These are phyloP conservation scores for Henningerozyma blattae DNA, from an alignment of 805 yeast genomes.

Conservation along the genomic window DNA sequence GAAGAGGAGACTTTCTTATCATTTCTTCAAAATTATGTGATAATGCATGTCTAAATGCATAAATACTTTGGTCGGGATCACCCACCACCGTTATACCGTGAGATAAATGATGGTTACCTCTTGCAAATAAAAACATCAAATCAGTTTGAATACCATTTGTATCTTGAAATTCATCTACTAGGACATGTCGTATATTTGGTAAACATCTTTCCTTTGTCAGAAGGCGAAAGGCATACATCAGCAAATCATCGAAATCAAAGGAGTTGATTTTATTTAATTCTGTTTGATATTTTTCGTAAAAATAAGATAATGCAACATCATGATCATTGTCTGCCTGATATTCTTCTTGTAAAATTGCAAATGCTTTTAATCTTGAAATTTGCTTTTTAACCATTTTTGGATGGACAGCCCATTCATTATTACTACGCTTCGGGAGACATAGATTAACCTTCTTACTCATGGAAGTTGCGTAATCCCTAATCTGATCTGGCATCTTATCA, in stretches of 20 bases:
- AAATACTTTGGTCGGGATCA: conserved; percentile 93
- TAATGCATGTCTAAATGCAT: conserved; percentile 76
- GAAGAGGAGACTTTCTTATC: conserved; percentile 29
- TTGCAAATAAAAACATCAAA: conserved; percentile 43
- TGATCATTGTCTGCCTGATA: conserved; percentile 20
- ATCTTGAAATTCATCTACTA: conserved; percentile 94
- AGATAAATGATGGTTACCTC: conserved; percentile 27
- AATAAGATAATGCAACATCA: conserved; percentile 23
- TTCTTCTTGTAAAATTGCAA: conserved; percentile 34
- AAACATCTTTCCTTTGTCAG: conserved; percentile 34
- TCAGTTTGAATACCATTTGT: conserved; percentile 69
- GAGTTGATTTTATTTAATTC: conserved; percentile 31
- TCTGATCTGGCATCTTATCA: conserved; percentile 21
- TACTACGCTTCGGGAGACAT: conserved; percentile 14
- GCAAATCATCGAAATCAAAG: conserved; percentile 77
- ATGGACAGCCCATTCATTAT: conserved; percentile 29
- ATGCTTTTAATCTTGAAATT: conserved; percentile 47
- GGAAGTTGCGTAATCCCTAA: conserved; percentile 22
- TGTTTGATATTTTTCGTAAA: conserved; percentile 44
- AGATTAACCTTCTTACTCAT: conserved; percentile 19
- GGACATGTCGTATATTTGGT: conserved; percentile 47
- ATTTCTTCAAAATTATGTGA: conserved; percentile 51
- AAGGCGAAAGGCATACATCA: conserved; percentile 42
- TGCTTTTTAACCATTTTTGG: conserved; percentile 29
- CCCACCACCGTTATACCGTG: conserved; percentile 80